Evolutionary conservation across 1,284 basidiomycete species (phyloP), one percentile per base, ranked within the genome.

Genomic region (Ustilago hordei): DNA sequence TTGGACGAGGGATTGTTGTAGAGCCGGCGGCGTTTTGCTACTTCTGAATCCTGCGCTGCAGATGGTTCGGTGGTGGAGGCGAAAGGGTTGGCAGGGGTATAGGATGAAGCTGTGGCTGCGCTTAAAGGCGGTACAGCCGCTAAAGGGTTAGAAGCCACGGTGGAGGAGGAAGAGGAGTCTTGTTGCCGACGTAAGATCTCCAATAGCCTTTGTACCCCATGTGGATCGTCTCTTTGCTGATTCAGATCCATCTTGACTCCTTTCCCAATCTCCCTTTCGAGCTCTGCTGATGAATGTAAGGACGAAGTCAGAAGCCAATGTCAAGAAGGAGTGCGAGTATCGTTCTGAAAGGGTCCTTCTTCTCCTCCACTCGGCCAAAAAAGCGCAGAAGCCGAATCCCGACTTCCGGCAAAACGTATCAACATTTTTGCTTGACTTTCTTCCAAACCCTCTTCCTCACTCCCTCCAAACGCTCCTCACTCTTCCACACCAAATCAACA

Each of bases 121-220:
- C 23, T 6, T 12, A 53, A 3, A 19, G 57, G 32, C 19, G 38
- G 8, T 1, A 57, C 39, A 11, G 61, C 32, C 36, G 65, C 8
- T 45, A 19, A 19, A 19, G 43, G 11, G 39, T 15, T 15, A 1
- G 60, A 32, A 4, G 62, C 28, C 31, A 35, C 38, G 19, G 59
- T 13, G 17, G 50, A 52, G 31, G 59, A 67, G 31, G 55, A 60
- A 3, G 53, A 62, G 43, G 58, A 19, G 31, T 78, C 71, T 45
- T 78, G 75, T 39, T 78, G 75, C 7, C 64, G 67, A 43, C 75
- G 67, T 23, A 78, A 54, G 23, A 68, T 67, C 0, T 57, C 61
- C 4, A 78, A 64, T 50, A 78, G 59, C 23, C 70, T 48, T 50
- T 71, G 75, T 4, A 78, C 71, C 36, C 75, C 75, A 52, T 78